phyloP scores from a whole-genome alignment of 768 basidiomycete genomes.

The Mrakia blollopis region DNA sequence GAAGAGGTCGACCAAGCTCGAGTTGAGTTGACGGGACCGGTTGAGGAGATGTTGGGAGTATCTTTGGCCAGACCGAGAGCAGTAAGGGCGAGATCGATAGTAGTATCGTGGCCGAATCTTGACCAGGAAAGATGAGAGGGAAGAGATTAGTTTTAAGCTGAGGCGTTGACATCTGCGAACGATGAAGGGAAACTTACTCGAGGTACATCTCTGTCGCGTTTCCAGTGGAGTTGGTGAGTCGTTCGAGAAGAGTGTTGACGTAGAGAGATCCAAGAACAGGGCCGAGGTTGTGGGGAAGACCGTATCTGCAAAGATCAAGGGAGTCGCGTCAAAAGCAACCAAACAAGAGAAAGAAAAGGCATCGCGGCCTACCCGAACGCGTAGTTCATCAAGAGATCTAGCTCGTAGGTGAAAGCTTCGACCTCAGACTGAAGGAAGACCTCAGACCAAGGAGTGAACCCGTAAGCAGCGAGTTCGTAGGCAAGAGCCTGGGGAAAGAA shows the following conservation, averaged over 20 bases:
- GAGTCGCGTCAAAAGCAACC: too few relatives aligned
- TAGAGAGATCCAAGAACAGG: conserved; percentile 48
- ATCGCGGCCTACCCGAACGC: conserved; percentile 39
- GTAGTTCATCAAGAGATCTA: conserved; percentile 38
- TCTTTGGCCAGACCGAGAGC: conserved; percentile 49
- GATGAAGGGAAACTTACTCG: conserved; percentile 35
- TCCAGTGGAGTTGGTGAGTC: conserved; percentile 46
- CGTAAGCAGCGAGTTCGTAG: conserved; percentile 47
- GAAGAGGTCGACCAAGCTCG: conserved; percentile 47
- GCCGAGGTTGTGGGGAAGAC: conserved; percentile 44
- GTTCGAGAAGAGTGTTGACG: conserved; percentile 47
- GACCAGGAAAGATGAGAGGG: too few relatives aligned
- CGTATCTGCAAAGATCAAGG: conserved; percentile 34
- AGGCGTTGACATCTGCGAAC: too few relatives aligned
- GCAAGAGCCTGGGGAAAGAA: conserved; percentile 38
- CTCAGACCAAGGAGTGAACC: conserved; percentile 48
- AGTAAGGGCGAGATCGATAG: conserved; percentile 47
- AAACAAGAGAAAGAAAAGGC: too few relatives aligned
- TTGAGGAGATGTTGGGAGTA: conserved; percentile 40
- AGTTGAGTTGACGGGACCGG: conserved; percentile 38
- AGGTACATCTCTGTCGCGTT: conserved; percentile 44
- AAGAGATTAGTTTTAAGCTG: too few relatives aligned
- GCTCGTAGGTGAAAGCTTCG: conserved; percentile 48
- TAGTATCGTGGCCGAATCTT: conserved; percentile 48
- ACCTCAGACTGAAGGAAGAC: conserved; percentile 46